A percentile compares a stretch with the other conserved stretches of the same genome.
Conservation (phyloP, 495 filamentous ascomycete species). For the Talaromyces adpressus region DNA sequence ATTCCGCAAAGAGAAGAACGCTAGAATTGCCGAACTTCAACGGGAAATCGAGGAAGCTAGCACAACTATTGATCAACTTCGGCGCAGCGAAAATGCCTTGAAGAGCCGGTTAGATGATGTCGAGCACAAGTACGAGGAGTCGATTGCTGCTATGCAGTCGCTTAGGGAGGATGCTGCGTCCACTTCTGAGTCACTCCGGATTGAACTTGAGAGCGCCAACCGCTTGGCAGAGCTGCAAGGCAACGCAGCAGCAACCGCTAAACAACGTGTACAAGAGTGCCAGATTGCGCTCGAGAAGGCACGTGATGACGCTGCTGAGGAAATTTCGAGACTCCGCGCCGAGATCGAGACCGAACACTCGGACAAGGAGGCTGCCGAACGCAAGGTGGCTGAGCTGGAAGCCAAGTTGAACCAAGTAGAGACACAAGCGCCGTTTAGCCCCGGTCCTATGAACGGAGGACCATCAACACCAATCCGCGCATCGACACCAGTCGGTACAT, state of each 20-base stretch:
- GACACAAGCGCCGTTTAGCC: slow-evolving; percentile 43
- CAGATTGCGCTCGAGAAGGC: slow-evolving; percentile 68
- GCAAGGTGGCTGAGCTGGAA: slow-evolving; percentile 68
- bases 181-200: slow-evolving; percentile 71
- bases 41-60: slow-evolving; percentile 78
- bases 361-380: slow-evolving; percentile 63
- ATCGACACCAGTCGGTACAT: slow-evolving; percentile 42
- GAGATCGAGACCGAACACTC: slow-evolving; percentile 75
- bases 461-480: slow-evolving; percentile 41
- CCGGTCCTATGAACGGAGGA: slow-evolving; percentile 46
- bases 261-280: slow-evolving; percentile 73
- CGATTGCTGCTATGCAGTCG: slow-evolving; percentile 70
- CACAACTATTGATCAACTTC: slow-evolving; percentile 65
- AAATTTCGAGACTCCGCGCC: slow-evolving; percentile 68
- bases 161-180: slow-evolving; percentile 74
- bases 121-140: slow-evolving; percentile 78
- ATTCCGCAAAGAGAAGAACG: slow-evolving; percentile 89
- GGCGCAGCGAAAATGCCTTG: slow-evolving; percentile 70
- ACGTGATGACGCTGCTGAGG: slow-evolving; percentile 72
- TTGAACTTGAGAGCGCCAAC: slow-evolving; percentile 71
- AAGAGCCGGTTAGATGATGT: slow-evolving; percentile 76
- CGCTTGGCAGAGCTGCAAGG: slow-evolving; percentile 81
- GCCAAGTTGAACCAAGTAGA: slow-evolving; percentile 62
- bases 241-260: slow-evolving; percentile 73
- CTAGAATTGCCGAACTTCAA: slow-evolving; percentile 78